Conservation (phyloP, 805 yeast species). For the Candida hispaniensis region DNA sequence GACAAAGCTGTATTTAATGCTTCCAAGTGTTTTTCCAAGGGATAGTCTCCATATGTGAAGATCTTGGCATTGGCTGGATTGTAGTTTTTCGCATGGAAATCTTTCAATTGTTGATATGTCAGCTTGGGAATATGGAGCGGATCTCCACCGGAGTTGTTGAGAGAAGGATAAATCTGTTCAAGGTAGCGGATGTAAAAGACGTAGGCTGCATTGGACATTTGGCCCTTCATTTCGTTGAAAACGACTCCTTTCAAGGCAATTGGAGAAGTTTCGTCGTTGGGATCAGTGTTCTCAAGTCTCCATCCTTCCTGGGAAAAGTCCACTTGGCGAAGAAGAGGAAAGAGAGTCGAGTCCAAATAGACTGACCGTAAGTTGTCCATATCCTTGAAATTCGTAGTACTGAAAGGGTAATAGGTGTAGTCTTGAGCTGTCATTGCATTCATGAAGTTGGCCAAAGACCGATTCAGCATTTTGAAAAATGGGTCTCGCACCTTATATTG, state of each 20-base stretch:
- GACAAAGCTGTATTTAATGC: constrained; percentile 29
- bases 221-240: constrained; percentile 98
- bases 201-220: constrained; percentile 79
- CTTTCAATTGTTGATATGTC: constrained; percentile 60
- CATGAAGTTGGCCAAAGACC: constrained; percentile 94
- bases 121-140: constrained; percentile 70
- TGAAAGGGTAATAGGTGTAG: constrained; percentile 90
- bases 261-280: constrained; percentile 48
- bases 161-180: constrained; percentile 70
- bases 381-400: constrained; percentile 81
- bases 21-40: constrained; percentile 48
- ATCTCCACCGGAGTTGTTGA: constrained; percentile 91
- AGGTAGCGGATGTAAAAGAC: constrained; percentile 75
- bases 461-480: constrained; percentile 89
- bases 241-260: constrained; percentile 88
- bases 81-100: constrained; percentile 65
- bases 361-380: constrained; percentile 76
- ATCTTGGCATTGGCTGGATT: constrained; percentile 87
- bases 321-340: constrained; percentile 63
- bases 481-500: constrained; percentile 95
- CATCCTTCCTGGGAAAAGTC: constrained; percentile 97
- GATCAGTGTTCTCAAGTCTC: constrained; percentile 71
- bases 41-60: constrained; percentile 76
- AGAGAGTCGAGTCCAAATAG: constrained; percentile 76
- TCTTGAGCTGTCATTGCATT: constrained; percentile 98